Conservation (phyloP, 768 basidiomycete species). For the Psilocybe cubensis region DNA sequence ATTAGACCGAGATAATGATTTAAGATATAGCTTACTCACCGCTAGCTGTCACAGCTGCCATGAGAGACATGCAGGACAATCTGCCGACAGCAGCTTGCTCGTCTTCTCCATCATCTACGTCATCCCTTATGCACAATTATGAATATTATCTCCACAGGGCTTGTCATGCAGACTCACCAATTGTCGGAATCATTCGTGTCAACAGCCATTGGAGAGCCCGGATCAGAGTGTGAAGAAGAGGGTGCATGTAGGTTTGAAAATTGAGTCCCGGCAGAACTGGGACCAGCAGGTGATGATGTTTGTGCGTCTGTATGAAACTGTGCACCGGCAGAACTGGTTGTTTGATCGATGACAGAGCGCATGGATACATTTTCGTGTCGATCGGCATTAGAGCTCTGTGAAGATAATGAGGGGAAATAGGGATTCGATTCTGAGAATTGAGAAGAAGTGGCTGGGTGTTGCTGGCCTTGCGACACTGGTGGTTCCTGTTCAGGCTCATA, state of each 20-base stretch:
- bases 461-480: slow-evolving; percentile 13
- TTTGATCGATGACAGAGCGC: not conserved
- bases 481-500: slow-evolving; percentile 25
- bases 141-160: not conserved
- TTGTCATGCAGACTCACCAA: not conserved
- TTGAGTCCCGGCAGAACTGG: not conserved
- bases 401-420: slow-evolving; percentile 52
- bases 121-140: slow-evolving; percentile 15
- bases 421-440: slow-evolving; percentile 41
- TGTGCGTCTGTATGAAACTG: slow-evolving; percentile 14
- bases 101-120: slow-evolving; percentile 35
- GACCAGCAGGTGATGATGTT: not conserved
- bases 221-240: not conserved
- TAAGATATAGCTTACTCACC: slow-evolving; percentile 45
- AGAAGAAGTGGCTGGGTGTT: not conserved
- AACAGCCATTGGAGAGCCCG: slow-evolving; percentile 8
- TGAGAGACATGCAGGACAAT: slow-evolving; percentile 90
- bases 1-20: slow-evolving; percentile 8
- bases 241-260: not conserved
- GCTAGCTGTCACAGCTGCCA: slow-evolving; percentile 84
- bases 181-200: slow-evolving; percentile 3
- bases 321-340: slow-evolving; percentile 13
- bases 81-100: slow-evolving; percentile 86
- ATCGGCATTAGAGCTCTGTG: slow-evolving; percentile 1
- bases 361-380: slow-evolving; percentile 24